Conservation (phyloP, 2,329 filamentous ascomycete species). For the Epichloe glyceriae region DNA sequence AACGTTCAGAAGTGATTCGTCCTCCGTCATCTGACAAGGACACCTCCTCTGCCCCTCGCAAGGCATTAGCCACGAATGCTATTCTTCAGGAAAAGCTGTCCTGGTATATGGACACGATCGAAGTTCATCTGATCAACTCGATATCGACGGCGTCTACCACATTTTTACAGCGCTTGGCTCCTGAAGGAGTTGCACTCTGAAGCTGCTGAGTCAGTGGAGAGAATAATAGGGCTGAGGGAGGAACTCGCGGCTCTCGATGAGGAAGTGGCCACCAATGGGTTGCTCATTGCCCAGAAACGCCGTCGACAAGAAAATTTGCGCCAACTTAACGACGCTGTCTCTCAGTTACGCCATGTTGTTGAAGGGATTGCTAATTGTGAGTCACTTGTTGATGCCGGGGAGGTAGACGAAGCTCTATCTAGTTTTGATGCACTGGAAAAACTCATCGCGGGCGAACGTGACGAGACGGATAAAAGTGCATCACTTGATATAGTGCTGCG, state of each 20-base stretch:
- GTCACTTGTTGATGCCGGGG: slow-evolving; percentile 66
- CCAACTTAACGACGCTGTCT: slow-evolving; percentile 68
- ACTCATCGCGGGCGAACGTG: slow-evolving; percentile 61
- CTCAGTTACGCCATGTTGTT: slow-evolving; percentile 70
- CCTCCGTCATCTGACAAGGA: slow-evolving; percentile 39
- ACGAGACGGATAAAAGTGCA: slow-evolving; percentile 20
- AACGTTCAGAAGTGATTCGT: slow-evolving; percentile 89
- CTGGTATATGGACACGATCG: slow-evolving; percentile 99
- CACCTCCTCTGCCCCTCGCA: slow-evolving; percentile 58
- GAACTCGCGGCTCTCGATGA: slow-evolving; percentile 73
- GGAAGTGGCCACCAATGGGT: slow-evolving; percentile 72
- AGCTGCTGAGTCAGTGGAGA: slow-evolving; percentile 76
- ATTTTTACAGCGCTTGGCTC: slow-evolving; percentile 93
- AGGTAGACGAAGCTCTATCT: slow-evolving; percentile 68
- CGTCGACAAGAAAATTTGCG: slow-evolving; percentile 72
- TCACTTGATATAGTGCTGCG: slow-evolving; percentile 29
- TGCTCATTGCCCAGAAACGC: slow-evolving; percentile 76
- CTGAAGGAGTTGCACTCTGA: slow-evolving; percentile 84
- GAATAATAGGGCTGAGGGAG: slow-evolving; percentile 67
- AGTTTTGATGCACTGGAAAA: slow-evolving; percentile 66
- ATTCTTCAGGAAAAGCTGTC: slow-evolving; percentile 96
- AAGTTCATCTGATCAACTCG: slow-evolving; percentile 90
- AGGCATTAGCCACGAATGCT: slow-evolving; percentile 86
- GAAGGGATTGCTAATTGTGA: slow-evolving; percentile 66
- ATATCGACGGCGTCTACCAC: slow-evolving; percentile 93